phyloP scores from a whole-genome alignment of 495 filamentous ascomycete genomes.

The Aspergillus conjunctus region DNA sequence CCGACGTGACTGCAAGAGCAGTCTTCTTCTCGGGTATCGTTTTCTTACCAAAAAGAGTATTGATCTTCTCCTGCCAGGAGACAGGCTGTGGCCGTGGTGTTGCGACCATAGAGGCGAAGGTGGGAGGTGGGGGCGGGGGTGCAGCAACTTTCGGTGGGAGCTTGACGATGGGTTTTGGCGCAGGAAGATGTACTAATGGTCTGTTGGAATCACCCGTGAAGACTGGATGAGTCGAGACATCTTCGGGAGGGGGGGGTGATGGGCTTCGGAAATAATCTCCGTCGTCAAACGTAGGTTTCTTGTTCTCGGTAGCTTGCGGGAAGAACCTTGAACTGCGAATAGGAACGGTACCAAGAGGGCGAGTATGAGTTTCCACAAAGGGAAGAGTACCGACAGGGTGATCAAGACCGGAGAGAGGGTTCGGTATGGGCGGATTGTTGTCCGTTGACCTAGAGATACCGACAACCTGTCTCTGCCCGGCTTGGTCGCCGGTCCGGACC shows the following conservation, averaged over 20 bases:
- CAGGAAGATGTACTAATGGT: constrained; percentile 70
- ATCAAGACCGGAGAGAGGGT: constrained; percentile 42
- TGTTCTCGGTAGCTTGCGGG: constrained; percentile 52
- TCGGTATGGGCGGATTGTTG: constrained; percentile 31
- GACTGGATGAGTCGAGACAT: constrained; percentile 65
- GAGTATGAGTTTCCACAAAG: constrained; percentile 39
- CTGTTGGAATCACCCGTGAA: constrained; percentile 65
- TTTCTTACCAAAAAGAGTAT: constrained; percentile 68
- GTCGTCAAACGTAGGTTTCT: constrained; percentile 42
- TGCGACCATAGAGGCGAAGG: constrained; percentile 59
- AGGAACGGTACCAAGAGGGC: constrained; percentile 41
- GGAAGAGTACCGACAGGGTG: constrained; percentile 39
- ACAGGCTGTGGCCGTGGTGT: constrained; percentile 32
- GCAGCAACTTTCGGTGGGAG: constrained; percentile 61
- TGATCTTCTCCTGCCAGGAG: constrained; percentile 75
- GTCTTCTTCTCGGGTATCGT: constrained; percentile 53
- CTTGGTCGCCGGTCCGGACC: constrained; percentile 51
- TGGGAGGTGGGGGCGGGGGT: constrained; percentile 48
- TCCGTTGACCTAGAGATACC: constrained; percentile 35
- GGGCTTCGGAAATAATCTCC: constrained; percentile 39
- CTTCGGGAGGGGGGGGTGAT: constrained; percentile 75
- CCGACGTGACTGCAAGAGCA: constrained; percentile 56
- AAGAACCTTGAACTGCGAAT: constrained; percentile 71
- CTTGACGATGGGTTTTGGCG: constrained; percentile 67
- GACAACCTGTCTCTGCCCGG: constrained; percentile 43